Evolutionary conservation across 2,329 filamentous ascomycete genomes (phyloP), one percentile per base, ranked within the genome.

Genomic region (Claviceps quebecensis): DNA sequence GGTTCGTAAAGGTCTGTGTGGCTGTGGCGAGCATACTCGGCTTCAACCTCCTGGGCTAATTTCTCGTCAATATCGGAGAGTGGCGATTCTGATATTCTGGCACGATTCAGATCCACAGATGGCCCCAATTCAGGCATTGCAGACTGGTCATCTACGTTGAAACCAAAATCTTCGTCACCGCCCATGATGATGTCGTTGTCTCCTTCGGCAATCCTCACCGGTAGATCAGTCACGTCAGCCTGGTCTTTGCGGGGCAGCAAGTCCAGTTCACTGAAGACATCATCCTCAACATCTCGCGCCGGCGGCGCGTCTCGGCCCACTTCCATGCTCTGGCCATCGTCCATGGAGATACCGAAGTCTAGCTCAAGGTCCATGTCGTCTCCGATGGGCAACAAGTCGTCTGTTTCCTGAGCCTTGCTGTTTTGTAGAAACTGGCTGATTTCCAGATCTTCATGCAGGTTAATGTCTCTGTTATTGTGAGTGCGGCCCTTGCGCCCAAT

Each of bases 241-340:
- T 75, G 71, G 34, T 75, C 76, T 58, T 84, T 69, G 46, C 71
- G 73, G 9, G 76, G 64, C 53, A 76, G 71, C 5, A 80, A 68
- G 56, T 83, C 80, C 39, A 83, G 61, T 52, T 87, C 83, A 55
- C 77, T 78, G 54, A 83, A 70, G 50, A 90, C 78, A 57, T 86
- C 81, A 40, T 87, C 83, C 56, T 87, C 86, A 19, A 83, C 69
- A 2, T 80, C 72, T 45, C 79, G 75, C 23, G 84, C 74, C 16
- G 79, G 74, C 4, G 86, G 83, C 19, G 86, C 90, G 58, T 95
- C 84, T 81, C 91, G 86, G 62, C 91, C 93, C 59, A 88, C 76
- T 82, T 98, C 93, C 53, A 96, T 83, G 61, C 83, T 93, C 54
- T 70, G 70, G 54, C 77, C 80, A 54, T 88, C 77, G 57, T 88